Base-by-base conservation (phyloP, 306 rosid genomes). In the Carpinus viminea region DNA sequence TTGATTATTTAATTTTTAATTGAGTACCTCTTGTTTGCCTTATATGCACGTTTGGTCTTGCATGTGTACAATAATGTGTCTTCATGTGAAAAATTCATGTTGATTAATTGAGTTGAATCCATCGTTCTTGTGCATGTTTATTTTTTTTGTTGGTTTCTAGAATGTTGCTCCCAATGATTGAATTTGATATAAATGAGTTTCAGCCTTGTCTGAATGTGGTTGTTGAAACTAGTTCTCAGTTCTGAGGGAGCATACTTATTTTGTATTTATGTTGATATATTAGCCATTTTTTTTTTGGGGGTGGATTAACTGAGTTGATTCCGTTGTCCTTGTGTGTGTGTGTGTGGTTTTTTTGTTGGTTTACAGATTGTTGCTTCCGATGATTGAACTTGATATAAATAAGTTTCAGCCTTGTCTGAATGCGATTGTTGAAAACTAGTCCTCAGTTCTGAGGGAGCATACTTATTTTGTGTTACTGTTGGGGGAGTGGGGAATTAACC, bases 381-480 rank as follows among this genome's bases (percentile, higher is more conserved):
- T 64, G 78, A 64, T 68, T 64, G 78, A 79, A 79, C 7, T 61
- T 11, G 20, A 12, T 18, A 46, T 31, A 34, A 53, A 61, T 36
- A 61, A 72, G 78, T 79, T 79, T 79, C 82, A 72, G 73, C 78
- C 68, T 79, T 79, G 82, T 62, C 73, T 53, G 78, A 65, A 31
- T 41, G 16, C 65, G 10, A 1, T 26, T 79, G 78, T 79, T 41
- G 74, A 73, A 0, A 2, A 26, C 15, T 51, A 36, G 8, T 38
- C 43, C 7, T 41, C 38, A 28, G 51, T 76, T 76, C 72, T 76
- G 64, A 76, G 73, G 79, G 64, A 76, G 73, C 72, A 57, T 20
- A 48, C 16, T 2, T 45, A 74, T 38, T 38, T 38, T 38, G 43
- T 38, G 43, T 38, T 38, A 3, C 43, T 38, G 43, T 38, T 31